These are phyloP conservation scores for Xerocomellus amylosporus DNA, from an alignment of 768 basidiomycete species.

Conservation along the genomic window DNA sequence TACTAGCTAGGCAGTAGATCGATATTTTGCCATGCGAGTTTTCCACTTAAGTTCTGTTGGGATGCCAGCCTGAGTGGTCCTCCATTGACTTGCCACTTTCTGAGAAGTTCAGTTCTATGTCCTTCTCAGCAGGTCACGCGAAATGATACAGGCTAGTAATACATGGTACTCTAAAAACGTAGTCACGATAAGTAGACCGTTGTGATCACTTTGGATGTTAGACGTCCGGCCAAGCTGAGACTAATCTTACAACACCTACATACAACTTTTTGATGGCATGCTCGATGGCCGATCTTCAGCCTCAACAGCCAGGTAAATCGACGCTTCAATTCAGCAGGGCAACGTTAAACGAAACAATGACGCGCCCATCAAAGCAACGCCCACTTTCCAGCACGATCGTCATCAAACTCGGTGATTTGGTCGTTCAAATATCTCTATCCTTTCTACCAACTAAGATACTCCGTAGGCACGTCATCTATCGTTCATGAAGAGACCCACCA, in stretches of 20 bases:
- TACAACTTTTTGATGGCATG: background rate
- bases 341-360: slow-evolving; percentile 8
- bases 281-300: slow-evolving; percentile 15
- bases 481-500: slow-evolving; percentile 92
- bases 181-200: no score
- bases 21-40: no score
- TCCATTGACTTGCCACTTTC: no score
- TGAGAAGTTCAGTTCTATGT: no score
- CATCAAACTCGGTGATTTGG: slow-evolving; percentile 74
- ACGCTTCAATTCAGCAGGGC: background rate
- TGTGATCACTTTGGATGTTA: no score
- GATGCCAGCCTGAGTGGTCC: no score
- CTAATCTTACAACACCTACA: background rate
- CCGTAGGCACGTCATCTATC: slow-evolving; percentile 85
- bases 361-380: slow-evolving; percentile 24
- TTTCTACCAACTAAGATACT: slow-evolving; percentile 12
- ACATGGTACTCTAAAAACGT: no score
- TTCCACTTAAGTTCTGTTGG: no score
- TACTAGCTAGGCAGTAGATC: no score
- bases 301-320: slow-evolving; percentile 11
- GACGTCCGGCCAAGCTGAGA: no score
- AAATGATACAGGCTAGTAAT: no score
- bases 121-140: no score
- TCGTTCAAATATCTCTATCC: background rate
- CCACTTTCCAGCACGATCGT: slow-evolving; percentile 62